Conservation (phyloP, 1,284 basidiomycete species). For the Caloboletus firmus region DNA sequence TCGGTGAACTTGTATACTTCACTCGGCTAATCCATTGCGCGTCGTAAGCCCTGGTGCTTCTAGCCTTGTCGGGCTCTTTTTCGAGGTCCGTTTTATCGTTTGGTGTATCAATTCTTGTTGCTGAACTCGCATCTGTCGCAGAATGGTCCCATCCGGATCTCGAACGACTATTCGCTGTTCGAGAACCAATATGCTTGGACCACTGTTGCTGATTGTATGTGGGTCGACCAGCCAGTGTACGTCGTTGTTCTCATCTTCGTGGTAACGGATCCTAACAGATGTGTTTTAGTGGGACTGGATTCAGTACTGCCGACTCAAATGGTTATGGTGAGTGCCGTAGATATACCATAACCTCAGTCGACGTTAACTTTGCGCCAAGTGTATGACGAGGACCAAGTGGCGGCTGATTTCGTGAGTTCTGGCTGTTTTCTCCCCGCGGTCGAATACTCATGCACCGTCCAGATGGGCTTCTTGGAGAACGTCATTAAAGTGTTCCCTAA, state of each 20-base stretch:
- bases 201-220: slow-evolving; percentile 62
- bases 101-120: not conserved
- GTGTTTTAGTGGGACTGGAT: slow-evolving; percentile 54
- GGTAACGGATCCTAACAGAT: slow-evolving; percentile 4
- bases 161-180: slow-evolving; percentile 47
- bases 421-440: not conserved
- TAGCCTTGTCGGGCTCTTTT: slow-evolving; percentile 61
- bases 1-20: not conserved
- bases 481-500: slow-evolving; percentile 67
- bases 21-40: not conserved
- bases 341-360: not conserved
- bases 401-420: slow-evolving; percentile 60
- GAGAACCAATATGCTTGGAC: slow-evolving; percentile 59
- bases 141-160: slow-evolving; percentile 68
- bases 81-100: slow-evolving; percentile 49
- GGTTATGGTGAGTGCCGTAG: slow-evolving; percentile 50
- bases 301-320: slow-evolving; percentile 58
- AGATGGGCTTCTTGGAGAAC: slow-evolving; percentile 69
- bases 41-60: slow-evolving; percentile 63
- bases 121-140: slow-evolving; percentile 25
- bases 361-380: slow-evolving; percentile 39
- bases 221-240: slow-evolving; percentile 74
- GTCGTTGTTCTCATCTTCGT: slow-evolving; percentile 19
- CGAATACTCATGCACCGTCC: not conserved
- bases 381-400: slow-evolving; percentile 66